Conservation (phyloP, 202 grass and related monocot species). For the Bolboschoenoplectus hybrid region DNA sequence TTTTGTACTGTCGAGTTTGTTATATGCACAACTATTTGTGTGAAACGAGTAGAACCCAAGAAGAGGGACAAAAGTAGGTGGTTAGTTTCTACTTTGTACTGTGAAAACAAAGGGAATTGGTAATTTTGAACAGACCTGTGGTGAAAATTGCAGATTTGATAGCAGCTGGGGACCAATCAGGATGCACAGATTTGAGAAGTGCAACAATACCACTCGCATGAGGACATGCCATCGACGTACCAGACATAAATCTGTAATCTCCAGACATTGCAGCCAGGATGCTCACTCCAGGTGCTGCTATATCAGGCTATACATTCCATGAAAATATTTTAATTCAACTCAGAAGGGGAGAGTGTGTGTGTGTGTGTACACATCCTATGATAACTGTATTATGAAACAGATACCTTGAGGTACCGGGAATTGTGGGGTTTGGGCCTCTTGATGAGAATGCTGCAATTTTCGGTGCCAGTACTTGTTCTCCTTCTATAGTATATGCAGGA, state of each 20-base stretch:
- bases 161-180: slow-evolving; percentile 70
- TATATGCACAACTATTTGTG: neutral
- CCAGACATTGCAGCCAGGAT: slow-evolving; percentile 50
- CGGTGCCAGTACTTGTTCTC: slow-evolving; percentile 33
- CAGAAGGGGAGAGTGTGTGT: neutral
- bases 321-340: neutral
- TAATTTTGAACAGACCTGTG: slow-evolving; percentile 41
- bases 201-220: neutral
- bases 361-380: neutral
- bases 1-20: neutral
- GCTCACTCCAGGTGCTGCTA: slow-evolving; percentile 67
- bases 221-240: slow-evolving; percentile 28
- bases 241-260: neutral
- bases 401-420: slow-evolving; percentile 49
- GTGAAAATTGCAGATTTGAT: slow-evolving; percentile 72
- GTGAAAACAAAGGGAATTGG: neutral
- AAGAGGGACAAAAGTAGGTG: neutral
- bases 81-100: neutral
- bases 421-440: slow-evolving; percentile 19
- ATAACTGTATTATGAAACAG: neutral
- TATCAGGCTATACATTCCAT: slow-evolving; percentile 55
- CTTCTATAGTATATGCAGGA: slow-evolving; percentile 34
- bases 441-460: slow-evolving; percentile 59
- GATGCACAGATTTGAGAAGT: slow-evolving; percentile 30
- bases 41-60: neutral